Conservation (phyloP, 192 early-diverging fungal genomes). For the Coemansia sp. region DNA sequence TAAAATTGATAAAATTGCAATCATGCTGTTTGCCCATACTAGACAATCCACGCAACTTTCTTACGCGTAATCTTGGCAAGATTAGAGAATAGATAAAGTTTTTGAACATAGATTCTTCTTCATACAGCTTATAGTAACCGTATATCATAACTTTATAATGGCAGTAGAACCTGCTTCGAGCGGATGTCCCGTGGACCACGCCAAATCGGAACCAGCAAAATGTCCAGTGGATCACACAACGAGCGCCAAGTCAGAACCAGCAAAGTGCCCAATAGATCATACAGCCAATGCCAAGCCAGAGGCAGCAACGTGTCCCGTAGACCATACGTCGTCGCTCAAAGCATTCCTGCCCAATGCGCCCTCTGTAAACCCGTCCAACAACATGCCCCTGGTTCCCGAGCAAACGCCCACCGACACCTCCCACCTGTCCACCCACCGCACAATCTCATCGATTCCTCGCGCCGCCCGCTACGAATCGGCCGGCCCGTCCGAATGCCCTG, state of each 20-base stretch:
- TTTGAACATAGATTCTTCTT: too few species aligned
- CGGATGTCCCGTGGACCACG: constrained; percentile 11
- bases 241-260: background rate
- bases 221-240: background rate
- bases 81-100: too few species aligned
- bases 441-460: constrained; percentile 76
- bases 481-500: constrained; percentile 34
- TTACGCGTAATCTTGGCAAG: too few species aligned
- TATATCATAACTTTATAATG: too few species aligned
- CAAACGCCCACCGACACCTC: constrained; percentile 36
- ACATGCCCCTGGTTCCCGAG: constrained; percentile 63
- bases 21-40: too few species aligned
- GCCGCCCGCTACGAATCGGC: constrained; percentile 57
- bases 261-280: constrained; percentile 25
- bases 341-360: constrained; percentile 48
- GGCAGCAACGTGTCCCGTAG: constrained; percentile 50
- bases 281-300: background rate
- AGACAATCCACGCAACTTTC: too few species aligned
- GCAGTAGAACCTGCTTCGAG: background rate
- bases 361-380: constrained; percentile 58
- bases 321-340: constrained; percentile 54
- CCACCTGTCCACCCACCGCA: constrained; percentile 63
- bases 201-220: background rate
- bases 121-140: too few species aligned
- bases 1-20: too few species aligned